Evolutionary conservation across 495 filamentous ascomycete genomes (phyloP).

Genomic region (Oidiodendron maius): DNA sequence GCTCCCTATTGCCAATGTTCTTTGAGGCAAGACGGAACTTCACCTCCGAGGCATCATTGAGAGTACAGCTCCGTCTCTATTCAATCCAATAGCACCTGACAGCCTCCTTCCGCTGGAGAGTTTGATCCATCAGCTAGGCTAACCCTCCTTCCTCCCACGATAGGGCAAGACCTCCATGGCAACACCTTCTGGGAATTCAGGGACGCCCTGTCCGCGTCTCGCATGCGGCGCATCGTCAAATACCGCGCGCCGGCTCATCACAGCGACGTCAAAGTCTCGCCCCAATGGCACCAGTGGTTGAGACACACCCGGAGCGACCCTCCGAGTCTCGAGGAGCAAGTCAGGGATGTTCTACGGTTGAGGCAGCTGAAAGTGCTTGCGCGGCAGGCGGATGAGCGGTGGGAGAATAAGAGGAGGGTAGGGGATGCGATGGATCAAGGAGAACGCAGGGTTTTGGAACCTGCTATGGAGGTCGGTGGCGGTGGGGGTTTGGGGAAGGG

Average conservation of each 20-base stretch:
- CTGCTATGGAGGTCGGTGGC: not conserved
- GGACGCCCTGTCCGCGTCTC: conserved; percentile 48
- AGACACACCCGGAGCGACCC: conserved; percentile 68
- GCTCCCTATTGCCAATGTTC: not conserved
- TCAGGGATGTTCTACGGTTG: conserved; percentile 60
- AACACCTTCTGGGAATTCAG: conserved; percentile 97
- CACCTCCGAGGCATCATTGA: not conserved
- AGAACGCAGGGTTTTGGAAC: conserved; percentile 33
- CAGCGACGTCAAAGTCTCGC: conserved; percentile 54
- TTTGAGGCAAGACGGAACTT: no score
- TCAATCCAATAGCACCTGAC: no score
- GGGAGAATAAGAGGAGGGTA: conserved; percentile 65
- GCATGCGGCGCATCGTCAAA: conserved; percentile 62
- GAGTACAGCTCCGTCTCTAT: no score
- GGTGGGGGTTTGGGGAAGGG: not conserved
- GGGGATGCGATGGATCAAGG: conserved; percentile 47
- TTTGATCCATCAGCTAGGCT: no score
- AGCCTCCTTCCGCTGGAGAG: no score
- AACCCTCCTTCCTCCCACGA: not conserved
- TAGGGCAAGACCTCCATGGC: conserved; percentile 77
- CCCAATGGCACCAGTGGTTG: conserved; percentile 96
- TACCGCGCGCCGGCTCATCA: conserved; percentile 55
- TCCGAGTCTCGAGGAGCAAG: conserved; percentile 71
- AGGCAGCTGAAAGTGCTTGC: conserved; percentile 67
- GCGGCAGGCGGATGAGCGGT: conserved; percentile 74